phyloP scores from a whole-genome alignment of 176 grass and related monocot genomes.

The Hsuehochloa calcarea region DNA sequence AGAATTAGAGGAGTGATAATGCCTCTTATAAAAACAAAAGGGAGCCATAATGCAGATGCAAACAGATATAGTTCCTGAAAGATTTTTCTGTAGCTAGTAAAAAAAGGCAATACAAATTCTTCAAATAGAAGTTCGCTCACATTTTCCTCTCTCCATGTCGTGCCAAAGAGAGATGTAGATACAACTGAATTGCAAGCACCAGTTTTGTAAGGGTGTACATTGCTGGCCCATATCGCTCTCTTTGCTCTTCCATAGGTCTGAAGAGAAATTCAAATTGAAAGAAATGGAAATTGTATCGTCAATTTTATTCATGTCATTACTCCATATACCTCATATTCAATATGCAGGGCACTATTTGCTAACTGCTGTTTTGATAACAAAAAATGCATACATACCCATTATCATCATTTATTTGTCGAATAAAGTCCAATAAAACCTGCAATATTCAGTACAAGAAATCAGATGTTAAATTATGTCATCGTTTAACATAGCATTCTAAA shows the following conservation, averaged over 20 bases:
- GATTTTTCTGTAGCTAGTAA: constrained; percentile 8
- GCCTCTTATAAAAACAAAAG: background rate
- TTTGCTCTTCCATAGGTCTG: constrained; percentile 98
- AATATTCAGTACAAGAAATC: constrained; percentile 28
- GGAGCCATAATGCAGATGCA: background rate
- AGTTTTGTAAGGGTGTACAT: constrained; percentile 83
- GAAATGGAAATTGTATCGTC: background rate
- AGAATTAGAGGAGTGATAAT: constrained; percentile 9
- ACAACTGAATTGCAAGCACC: constrained; percentile 66
- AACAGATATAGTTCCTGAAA: background rate
- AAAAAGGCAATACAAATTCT: background rate
- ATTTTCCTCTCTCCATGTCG: constrained; percentile 61
- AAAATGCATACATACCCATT: constrained; percentile 63
- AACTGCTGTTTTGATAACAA: constrained; percentile 14
- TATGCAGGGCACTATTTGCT: background rate
- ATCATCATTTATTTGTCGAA: constrained; percentile 93
- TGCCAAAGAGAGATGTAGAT: constrained; percentile 62
- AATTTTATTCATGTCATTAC: constrained; percentile 1
- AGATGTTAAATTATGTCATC: constrained; percentile 18
- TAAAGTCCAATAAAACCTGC: constrained; percentile 96
- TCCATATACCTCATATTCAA: background rate
- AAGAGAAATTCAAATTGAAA: constrained; percentile 35
- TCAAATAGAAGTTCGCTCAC: constrained; percentile 46
- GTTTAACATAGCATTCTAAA: constrained; percentile 11
- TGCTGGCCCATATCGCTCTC: constrained; percentile 86